Percentiles rank a stretch among this genome's conserved stretches.
Conservation (phyloP, 169 alveolate species). For the Fabrea salina region DNA sequence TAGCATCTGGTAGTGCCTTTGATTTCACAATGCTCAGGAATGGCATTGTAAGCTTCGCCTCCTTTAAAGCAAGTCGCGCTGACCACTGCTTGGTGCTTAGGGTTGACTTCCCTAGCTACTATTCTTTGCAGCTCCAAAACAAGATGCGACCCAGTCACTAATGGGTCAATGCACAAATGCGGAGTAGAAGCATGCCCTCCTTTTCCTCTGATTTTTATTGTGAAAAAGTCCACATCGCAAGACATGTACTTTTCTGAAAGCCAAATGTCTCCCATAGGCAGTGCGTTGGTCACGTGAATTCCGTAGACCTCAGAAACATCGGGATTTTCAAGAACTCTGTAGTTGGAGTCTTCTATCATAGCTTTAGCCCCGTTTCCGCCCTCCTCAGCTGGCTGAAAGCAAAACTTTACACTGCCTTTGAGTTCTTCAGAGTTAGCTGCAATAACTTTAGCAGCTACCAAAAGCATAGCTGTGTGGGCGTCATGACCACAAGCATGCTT, state of each 20-base stretch:
- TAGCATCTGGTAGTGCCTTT: constrained; percentile 18
- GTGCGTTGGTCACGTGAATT: neutral
- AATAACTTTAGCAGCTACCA: constrained; percentile 14
- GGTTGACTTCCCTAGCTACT: constrained; percentile 7
- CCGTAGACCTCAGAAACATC: constrained; percentile 25
- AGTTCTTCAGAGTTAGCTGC: neutral
- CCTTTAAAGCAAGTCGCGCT: neutral
- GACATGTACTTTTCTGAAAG: neutral
- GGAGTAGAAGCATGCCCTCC: constrained; percentile 31
- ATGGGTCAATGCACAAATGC: neutral
- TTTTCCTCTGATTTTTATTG: constrained; percentile 6
- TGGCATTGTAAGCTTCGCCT: constrained; percentile 19
- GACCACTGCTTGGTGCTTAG: neutral
- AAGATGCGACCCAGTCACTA: neutral
- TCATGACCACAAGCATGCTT: constrained; percentile 36
- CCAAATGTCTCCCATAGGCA: neutral
- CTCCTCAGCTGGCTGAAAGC: constrained; percentile 34
- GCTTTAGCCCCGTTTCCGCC: constrained; percentile 22
- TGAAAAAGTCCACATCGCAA: neutral
- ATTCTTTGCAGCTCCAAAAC: neutral
- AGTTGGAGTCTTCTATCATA: constrained; percentile 16
- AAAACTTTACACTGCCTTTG: constrained; percentile 3
- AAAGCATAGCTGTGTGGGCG: constrained; percentile 18
- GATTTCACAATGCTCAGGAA: constrained; percentile 1
- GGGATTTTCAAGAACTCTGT: constrained; percentile 19